Percentiles rank a stretch among this genome's conserved stretches.
Conservation (phyloP, 2,329 filamentous ascomycete species). For the Alternaria ethzedia region DNA sequence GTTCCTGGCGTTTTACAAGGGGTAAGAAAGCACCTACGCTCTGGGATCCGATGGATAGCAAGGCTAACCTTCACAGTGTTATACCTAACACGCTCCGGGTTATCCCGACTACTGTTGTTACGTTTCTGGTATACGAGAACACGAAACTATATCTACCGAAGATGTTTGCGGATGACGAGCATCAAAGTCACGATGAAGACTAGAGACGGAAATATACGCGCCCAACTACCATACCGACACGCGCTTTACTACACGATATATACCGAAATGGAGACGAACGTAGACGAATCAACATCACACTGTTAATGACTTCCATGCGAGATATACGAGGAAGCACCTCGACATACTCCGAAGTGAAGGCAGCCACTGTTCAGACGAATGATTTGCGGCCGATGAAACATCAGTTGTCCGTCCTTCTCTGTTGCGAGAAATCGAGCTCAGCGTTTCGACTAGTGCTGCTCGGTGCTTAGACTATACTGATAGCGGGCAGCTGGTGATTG, state of each 20-base stretch:
- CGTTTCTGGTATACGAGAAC: constrained; percentile 97
- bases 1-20: constrained; percentile 85
- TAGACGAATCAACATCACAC: not conserved
- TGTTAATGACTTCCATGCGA: not conserved
- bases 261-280: not conserved
- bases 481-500: not conserved
- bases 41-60: not conserved
- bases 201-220: constrained; percentile 9
- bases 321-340: not conserved
- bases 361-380: not conserved
- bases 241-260: not conserved
- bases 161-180: constrained; percentile 46
- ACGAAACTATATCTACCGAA: constrained; percentile 72
- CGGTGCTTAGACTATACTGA: not conserved
- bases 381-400: not conserved
- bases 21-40: constrained; percentile 49
- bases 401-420: not conserved
- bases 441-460: not conserved
- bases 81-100: constrained; percentile 89
- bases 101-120: constrained; percentile 93
- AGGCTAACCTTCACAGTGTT: constrained; percentile 48
- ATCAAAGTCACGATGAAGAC: constrained; percentile 40
- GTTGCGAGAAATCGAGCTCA: not conserved
- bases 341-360: not conserved
- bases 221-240: not conserved